These are phyloP conservation scores for Pseudocercospora fuligena DNA, from an alignment of 2,329 filamentous ascomycete genomes.

Conservation along the genomic window DNA sequence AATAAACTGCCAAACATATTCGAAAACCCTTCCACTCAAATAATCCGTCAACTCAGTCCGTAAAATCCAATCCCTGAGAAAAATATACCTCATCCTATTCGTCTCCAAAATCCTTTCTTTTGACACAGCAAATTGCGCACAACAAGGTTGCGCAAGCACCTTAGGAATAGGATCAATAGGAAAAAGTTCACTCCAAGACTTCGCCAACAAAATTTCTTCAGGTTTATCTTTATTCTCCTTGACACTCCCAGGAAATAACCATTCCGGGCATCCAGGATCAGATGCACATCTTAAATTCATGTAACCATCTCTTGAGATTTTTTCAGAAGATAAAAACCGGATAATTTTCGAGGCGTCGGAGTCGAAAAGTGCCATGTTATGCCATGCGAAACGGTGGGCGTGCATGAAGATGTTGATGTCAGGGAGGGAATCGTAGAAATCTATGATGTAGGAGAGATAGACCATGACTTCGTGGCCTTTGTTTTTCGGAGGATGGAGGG, in stretches of 20 bases:
- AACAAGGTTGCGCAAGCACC: conserved; percentile 65
- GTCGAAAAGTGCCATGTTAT: conserved; percentile 59
- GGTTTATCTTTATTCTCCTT: conserved; percentile 44
- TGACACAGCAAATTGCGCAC: conserved; percentile 67
- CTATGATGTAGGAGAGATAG: conserved; percentile 66
- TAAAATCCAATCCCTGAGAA: conserved; percentile 65
- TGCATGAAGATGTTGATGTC: conserved; percentile 67
- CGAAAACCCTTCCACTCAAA: conserved; percentile 64
- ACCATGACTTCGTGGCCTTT: conserved; percentile 68
- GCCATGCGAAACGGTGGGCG: conserved; percentile 62
- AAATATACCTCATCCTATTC: conserved; percentile 59
- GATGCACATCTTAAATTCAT: conserved; percentile 61
- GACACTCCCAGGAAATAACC: conserved; percentile 55
- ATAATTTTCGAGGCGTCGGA: conserved; percentile 53
- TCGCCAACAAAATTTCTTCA: conserved; percentile 51
- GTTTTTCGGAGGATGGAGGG: conserved; percentile 57
- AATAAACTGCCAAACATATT: conserved; percentile 68
- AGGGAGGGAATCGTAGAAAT: conserved; percentile 64
- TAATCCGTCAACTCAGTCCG: conserved; percentile 61
- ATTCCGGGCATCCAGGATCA: conserved; percentile 60
- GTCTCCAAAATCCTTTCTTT: conserved; percentile 61
- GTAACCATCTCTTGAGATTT: conserved; percentile 57
- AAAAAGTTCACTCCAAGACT: conserved; percentile 55
- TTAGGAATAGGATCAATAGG: conserved; percentile 52
- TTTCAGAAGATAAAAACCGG: conserved; percentile 49